Evolutionary conservation across 805 yeast genomes (phyloP), one percentile per base, ranked within the genome.

Genomic region (Debaryomyces hansenii): DNA sequence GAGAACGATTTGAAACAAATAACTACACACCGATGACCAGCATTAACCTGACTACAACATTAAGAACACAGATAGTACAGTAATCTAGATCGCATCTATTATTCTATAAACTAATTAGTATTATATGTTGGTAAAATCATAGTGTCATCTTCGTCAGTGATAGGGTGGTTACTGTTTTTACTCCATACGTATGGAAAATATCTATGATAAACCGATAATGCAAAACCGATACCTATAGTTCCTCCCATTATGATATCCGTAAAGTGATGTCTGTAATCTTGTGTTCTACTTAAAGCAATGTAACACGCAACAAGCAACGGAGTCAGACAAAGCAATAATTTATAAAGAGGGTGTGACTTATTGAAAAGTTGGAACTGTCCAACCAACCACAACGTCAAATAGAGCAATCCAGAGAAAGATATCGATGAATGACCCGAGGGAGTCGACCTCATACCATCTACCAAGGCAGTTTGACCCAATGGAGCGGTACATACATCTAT

Each of bases 391-490:
- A 79, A 57, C 10, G 78, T 52, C 42, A 80, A 64, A 59, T 64
- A 80, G 7, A 69, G 60, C 44, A 80, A 63, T 1, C 81, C 80
- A 12, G 77, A 63, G 56, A 80, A 81, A n/a, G 83, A 70, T 34
- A 74, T 67, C 2, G 81, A 70, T 8, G 80, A 66, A 53, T 80
- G 85, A 20, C 85, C 85, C 6, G 82, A 76, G 0, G 85, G 85
- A 5, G 82, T 75, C 21, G 79, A 71, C 49, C 79, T 70, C 71
- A 78, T 72, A 2, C 85, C 85, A 51, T 80, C 85, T 14, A 56
- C 51, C 21, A 81, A 59, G 2, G 55, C 37, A 7, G 45, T 43
- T 14, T 38, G 15, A 5, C 72, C 72, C 41, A 57, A 55, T 1
- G 73, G 72, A 2, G 69, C 66, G 10, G 69, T 58, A 46, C 74